A percentile compares a stretch with the other conserved stretches of the same genome.
Evolutionary conservation across 768 basidiomycete genomes (phyloP).

Genomic region (Nidularia sp.): DNA sequence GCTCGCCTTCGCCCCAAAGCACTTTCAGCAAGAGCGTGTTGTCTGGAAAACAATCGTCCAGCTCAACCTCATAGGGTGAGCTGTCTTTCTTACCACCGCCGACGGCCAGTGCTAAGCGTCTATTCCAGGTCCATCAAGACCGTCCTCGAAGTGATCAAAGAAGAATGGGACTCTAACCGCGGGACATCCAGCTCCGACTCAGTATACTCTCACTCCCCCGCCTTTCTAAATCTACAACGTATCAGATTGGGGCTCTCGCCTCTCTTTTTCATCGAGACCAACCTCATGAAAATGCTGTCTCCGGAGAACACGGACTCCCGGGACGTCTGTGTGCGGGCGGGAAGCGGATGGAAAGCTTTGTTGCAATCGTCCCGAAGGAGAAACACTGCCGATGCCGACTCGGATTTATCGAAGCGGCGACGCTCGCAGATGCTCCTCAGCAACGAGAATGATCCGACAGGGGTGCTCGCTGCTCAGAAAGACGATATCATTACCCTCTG

Average conservation of each 20-base stretch:
- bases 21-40: constrained; percentile 52
- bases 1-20: constrained; percentile 56
- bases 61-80: constrained; percentile 62
- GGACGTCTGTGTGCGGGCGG: constrained; percentile 51
- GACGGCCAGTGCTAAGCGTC: constrained; percentile 12
- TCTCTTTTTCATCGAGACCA: constrained; percentile 51
- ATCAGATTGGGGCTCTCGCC: constrained; percentile 36
- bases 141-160: constrained; percentile 49
- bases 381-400: not conserved
- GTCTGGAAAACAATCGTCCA: constrained; percentile 67
- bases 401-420: constrained; percentile 1
- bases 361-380: constrained; percentile 13
- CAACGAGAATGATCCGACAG: constrained; percentile 40
- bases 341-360: constrained; percentile 54
- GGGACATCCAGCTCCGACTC: constrained; percentile 10
- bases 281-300: constrained; percentile 45
- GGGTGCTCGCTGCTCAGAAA: constrained; percentile 45
- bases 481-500: constrained; percentile 64
- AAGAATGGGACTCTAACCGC: constrained; percentile 31
- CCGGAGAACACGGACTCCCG: constrained; percentile 33
- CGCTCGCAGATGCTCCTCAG: constrained; percentile 17
- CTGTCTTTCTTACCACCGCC: constrained; percentile 1
- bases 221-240: constrained; percentile 21
- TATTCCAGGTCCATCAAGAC: constrained; percentile 44
- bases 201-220: constrained; percentile 10